phyloP scores from a whole-genome alignment of 208 protist genomes.

The Lotmaria passim region DNA sequence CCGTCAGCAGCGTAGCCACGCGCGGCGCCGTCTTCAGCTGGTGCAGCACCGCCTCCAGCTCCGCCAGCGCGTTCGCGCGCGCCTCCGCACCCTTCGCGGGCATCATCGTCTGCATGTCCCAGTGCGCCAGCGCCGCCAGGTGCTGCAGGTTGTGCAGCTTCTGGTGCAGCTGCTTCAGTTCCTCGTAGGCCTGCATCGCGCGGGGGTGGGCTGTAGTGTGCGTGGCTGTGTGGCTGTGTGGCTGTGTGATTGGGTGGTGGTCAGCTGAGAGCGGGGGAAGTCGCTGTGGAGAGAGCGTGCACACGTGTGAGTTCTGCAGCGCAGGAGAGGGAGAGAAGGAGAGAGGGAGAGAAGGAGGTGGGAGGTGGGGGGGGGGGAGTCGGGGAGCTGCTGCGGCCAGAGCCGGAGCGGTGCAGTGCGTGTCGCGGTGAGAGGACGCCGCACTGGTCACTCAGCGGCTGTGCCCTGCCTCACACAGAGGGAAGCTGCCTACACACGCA shows the following conservation, averaged over 20 bases:
- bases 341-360: too few relatives aligned
- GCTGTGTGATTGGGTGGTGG: neutral
- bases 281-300: too few relatives aligned
- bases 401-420: too few relatives aligned
- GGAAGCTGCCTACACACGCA: too few relatives aligned
- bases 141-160: conserved; percentile 51
- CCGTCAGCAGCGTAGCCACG: neutral
- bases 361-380: too few relatives aligned
- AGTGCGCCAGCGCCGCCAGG: conserved; percentile 40
- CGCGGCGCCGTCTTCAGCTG: conserved; percentile 33
- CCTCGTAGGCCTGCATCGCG: conserved; percentile 47
- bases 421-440: too few relatives aligned
- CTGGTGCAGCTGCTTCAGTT: conserved; percentile 46
- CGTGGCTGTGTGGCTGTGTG: neutral
- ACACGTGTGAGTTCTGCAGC: too few relatives aligned
- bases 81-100: conserved; percentile 46
- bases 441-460: too few relatives aligned
- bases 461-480: too few relatives aligned
- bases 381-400: too few relatives aligned
- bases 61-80: conserved; percentile 44
- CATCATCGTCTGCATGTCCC: conserved; percentile 68
- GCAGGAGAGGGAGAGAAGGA: too few relatives aligned
- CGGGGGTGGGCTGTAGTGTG: neutral
- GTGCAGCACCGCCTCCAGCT: conserved; percentile 14
- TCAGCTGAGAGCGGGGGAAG: too few relatives aligned